Base-by-base conservation (phyloP, 805 yeast species). In the Kurtzmaniella cleridarum region DNA sequence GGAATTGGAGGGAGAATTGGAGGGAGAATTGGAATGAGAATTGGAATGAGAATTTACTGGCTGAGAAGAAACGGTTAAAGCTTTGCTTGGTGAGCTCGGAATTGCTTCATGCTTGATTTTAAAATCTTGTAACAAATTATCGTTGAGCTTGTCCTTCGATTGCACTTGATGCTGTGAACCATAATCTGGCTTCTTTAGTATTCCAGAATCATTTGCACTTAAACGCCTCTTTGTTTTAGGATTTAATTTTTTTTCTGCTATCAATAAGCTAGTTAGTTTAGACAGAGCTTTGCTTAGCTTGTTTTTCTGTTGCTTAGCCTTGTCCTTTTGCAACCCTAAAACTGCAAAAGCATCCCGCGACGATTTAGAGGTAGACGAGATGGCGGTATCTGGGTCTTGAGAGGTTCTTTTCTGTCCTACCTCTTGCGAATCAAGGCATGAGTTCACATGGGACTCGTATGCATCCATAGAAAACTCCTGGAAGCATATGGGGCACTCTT, bases 371-470 rank as follows among this genome's bases (percentile, higher is more conserved):
- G 12, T 30, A 29, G 32, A 8, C 33, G 11, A 33, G 31, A 36
- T 28, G 29, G 20, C 26, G 29, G 20, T 23, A 14, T 30, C 27
- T 17, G 30, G 33, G 28, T 40, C 37, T 17, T 24, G 14, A 18
- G 26, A 4, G 32, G 14, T 3, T 18, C 14, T n/a, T 13, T 32
- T 13, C 34, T 36, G 5, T 39, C 18, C 41, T 28, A 37, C 42
- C 15, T 32, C 43, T 27, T 27, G 28, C 11, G 20, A 49, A 40
- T 68, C 74, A 39, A 68, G 53, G 40, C 74, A 68, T 12, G 50
- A 38, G 39, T 68, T 68, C 11, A 66, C 74, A 39, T 68, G 74
- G 16, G 62, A 47, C 44, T 66, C 72, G 5, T 67, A 50, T 14
- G 57, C 47, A 4, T 39, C 39, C 4, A 39, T 39, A 2, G 57